phyloP scores from a whole-genome alignment of 306 rosid genomes.

The Medicago truncatula region MtrunA17r5.0-ANR NC_053047.1:18989501-18990000 shows the following conservation, averaged over 20 bases:
- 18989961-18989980: neutral
- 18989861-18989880: too few species aligned
- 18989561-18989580: constrained; percentile 33
- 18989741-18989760: neutral
- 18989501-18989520: neutral
- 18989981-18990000: neutral
- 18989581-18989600: neutral
- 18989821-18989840: too few species aligned
- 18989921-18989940: too few species aligned
- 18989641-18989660: constrained; percentile 13
- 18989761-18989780: neutral
- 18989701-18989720: neutral
- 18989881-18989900: too few species aligned
- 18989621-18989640: constrained; percentile 56
- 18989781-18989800: neutral
- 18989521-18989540: constrained; percentile 26
- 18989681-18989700: neutral
- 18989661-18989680: neutral
- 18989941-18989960: too few species aligned
- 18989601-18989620: constrained; percentile 9
- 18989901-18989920: too few species aligned
- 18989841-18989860: too few species aligned
- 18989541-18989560: constrained; percentile 20
- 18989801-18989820: neutral
- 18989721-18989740: neutral